These are phyloP conservation scores for Giardia duodenalis DNA, from an alignment of 208 protist species.

Conservation along the genomic window DNA sequence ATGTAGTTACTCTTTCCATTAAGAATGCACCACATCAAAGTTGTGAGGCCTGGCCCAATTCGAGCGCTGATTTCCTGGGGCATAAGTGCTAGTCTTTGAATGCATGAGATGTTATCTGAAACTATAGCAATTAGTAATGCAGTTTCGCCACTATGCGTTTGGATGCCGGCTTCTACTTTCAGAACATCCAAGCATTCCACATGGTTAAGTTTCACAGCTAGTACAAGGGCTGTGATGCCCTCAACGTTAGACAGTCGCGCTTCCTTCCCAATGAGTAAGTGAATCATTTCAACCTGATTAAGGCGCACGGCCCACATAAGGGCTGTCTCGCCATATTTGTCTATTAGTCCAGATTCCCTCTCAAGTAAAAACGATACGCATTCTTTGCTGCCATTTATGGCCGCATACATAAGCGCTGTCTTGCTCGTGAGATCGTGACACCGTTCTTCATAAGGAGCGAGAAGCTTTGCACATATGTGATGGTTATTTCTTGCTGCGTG, in stretches of 20 bases:
- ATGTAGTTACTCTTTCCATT: not conserved
- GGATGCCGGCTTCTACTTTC: not conserved
- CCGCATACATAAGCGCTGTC: not conserved
- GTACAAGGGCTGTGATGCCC: not conserved
- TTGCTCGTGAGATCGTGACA: not conserved
- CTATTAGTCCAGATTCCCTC: not conserved
- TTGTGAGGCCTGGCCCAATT: not conserved
- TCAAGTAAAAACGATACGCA: not conserved
- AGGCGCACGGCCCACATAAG: not conserved
- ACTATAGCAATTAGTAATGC: not conserved
- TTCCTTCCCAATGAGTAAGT: not conserved
- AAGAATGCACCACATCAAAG: not conserved
- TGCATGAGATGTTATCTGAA: not conserved
- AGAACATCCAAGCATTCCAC: not conserved
- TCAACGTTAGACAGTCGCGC: not conserved
- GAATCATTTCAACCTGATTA: too few species aligned
- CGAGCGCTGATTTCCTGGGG: not conserved
- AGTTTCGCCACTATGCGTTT: not conserved
- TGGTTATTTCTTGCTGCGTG: not conserved
- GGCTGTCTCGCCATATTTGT: not conserved
- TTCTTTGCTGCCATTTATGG: not conserved
- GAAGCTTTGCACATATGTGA: not conserved
- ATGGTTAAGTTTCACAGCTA: not conserved
- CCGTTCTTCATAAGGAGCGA: not conserved
- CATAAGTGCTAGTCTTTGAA: not conserved